These are phyloP conservation scores for Triticum timopheevii DNA, from an alignment of 176 grass and related monocot genomes.

Conservation along the genomic window DNA sequence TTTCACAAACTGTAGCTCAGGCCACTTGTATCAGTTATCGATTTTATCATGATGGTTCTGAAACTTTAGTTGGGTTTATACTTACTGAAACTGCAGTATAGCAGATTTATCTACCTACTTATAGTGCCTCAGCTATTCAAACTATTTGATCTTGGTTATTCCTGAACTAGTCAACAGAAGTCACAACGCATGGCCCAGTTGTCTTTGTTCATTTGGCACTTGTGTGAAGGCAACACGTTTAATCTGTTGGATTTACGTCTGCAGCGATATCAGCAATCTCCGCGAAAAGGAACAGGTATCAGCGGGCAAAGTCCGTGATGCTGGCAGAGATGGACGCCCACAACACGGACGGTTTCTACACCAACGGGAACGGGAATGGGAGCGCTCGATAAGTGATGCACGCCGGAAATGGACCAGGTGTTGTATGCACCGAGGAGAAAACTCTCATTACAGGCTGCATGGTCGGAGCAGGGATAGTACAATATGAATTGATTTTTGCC, in stretches of 20 bases:
- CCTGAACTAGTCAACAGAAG: background rate
- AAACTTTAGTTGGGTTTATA: background rate
- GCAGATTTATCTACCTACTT: background rate
- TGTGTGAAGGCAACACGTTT: background rate
- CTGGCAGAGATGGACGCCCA: constrained; percentile 90
- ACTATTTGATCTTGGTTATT: background rate
- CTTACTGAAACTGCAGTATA: background rate
- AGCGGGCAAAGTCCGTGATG: constrained; percentile 92
- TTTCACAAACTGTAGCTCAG: background rate
- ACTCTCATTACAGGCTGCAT: constrained; percentile 12
- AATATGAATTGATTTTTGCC: constrained; percentile 29
- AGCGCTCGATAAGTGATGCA: constrained; percentile 29
- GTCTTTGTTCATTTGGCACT: no score
- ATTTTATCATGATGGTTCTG: background rate
- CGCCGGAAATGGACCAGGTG: background rate
- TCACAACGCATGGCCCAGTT: background rate
- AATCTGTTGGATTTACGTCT: background rate
- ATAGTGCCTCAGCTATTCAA: background rate
- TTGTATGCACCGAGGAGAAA: background rate
- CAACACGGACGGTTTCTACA: constrained; percentile 56
- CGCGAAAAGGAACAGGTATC: constrained; percentile 95
- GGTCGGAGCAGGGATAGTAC: background rate
- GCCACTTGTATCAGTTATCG: background rate
- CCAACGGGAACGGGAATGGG: constrained; percentile 31
- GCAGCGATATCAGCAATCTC: constrained; percentile 76